phyloP scores from a whole-genome alignment of 1,284 basidiomycete genomes.

The Wallemia hederae region DNA sequence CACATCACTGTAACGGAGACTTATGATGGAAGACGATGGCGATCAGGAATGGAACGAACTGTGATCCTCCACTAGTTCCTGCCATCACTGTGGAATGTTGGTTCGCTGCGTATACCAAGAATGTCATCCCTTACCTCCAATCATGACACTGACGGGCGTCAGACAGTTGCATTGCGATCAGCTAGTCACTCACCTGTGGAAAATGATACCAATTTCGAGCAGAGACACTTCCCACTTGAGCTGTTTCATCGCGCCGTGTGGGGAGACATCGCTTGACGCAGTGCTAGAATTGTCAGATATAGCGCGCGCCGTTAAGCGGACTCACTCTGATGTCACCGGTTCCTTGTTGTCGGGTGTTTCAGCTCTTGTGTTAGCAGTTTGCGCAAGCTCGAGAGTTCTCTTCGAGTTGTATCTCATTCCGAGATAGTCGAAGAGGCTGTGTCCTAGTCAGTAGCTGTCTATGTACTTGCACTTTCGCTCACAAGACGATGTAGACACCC shows the following conservation, averaged over 20 bases:
- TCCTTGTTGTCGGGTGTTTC: background rate
- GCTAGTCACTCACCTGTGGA: conserved; percentile 12
- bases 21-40: conserved; percentile 14
- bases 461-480: too few species aligned
- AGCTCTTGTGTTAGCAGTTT: conserved; percentile 1
- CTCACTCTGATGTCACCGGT: background rate
- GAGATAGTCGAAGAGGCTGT: conserved; percentile 16
- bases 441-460: conserved; percentile 10
- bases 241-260: conserved; percentile 5
- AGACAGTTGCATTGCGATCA: conserved; percentile 13
- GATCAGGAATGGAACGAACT: conserved; percentile 12
- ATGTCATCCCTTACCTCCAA: too few species aligned
- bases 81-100: too few species aligned
- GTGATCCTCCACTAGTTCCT: conserved; percentile 7
- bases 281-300: background rate
- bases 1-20: conserved; percentile 6
- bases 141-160: conserved; percentile 9
- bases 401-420: conserved; percentile 8
- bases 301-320: background rate
- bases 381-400: background rate
- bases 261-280: background rate
- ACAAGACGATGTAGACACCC: conserved; percentile 11
- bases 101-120: too few species aligned
- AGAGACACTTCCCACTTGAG: conserved; percentile 13
- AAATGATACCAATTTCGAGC: conserved; percentile 20